phyloP scores from a whole-genome alignment of 306 rosid species.

The Luffa acutangula region DNA sequence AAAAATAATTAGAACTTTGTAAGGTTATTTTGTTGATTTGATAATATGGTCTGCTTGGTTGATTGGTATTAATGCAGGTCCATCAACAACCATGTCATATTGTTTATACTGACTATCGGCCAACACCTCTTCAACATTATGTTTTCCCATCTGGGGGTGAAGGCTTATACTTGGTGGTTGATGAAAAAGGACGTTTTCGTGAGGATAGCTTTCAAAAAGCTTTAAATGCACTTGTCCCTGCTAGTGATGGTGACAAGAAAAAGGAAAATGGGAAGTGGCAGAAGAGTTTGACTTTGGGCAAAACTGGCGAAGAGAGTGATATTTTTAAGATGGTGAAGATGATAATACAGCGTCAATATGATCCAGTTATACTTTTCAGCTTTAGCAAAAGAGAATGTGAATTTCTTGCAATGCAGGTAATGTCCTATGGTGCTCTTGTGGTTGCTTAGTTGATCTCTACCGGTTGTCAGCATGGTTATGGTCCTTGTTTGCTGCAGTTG shows the following conservation, averaged over 20 bases:
- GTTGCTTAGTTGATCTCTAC: neutral
- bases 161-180: slow-evolving; percentile 83
- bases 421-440: neutral
- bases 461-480: neutral
- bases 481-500: neutral
- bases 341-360: slow-evolving; percentile 92
- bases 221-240: slow-evolving; percentile 64
- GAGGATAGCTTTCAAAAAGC: slow-evolving; percentile 83
- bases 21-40: neutral
- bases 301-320: slow-evolving; percentile 68
- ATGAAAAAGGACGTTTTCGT: slow-evolving; percentile 73
- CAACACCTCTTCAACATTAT: slow-evolving; percentile 95
- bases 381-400: slow-evolving; percentile 98
- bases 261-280: slow-evolving; percentile 61
- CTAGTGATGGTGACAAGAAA: slow-evolving; percentile 41
- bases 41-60: slow-evolving; percentile 12
- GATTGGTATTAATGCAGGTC: slow-evolving; percentile 41
- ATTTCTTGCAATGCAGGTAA: slow-evolving; percentile 93
- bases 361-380: slow-evolving; percentile 90
- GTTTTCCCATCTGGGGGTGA: slow-evolving; percentile 80
- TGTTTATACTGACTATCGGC: slow-evolving; percentile 89
- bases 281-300: slow-evolving; percentile 56
- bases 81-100: slow-evolving; percentile 94
- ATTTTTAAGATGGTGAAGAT: slow-evolving; percentile 95
- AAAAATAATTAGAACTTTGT: neutral